phyloP scores from a whole-genome alignment of 768 basidiomycete species.

The Lentinula boryana region DNA sequence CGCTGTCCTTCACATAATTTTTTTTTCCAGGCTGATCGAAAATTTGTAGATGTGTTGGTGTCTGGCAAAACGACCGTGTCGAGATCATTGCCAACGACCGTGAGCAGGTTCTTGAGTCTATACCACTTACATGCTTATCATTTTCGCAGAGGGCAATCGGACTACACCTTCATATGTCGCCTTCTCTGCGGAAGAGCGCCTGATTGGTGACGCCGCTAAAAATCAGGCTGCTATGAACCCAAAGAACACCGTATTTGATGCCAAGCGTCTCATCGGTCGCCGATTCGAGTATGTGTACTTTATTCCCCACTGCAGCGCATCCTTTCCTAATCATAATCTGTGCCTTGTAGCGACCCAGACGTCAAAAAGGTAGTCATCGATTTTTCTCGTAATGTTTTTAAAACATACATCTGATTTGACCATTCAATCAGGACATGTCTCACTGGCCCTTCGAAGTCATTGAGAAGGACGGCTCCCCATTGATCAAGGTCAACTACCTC shows the following conservation, averaged over 20 bases:
- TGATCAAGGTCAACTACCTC: slow-evolving; percentile 95
- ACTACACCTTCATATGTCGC: slow-evolving; percentile 99
- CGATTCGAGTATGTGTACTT: slow-evolving; percentile 73
- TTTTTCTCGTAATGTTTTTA: slow-evolving; percentile 7
- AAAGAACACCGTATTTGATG: slow-evolving; percentile 97
- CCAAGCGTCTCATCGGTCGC: slow-evolving; percentile 97
- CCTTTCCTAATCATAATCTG: not conserved
- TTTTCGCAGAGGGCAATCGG: slow-evolving; percentile 82
- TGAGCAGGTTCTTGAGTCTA: slow-evolving; percentile 31
- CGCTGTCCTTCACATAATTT: slow-evolving; percentile 5
- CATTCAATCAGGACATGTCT: slow-evolving; percentile 64
- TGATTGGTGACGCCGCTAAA: slow-evolving; percentile 98
- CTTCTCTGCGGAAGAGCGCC: slow-evolving; percentile 92
- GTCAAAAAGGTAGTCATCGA: slow-evolving; percentile 68
- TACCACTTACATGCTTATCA: slow-evolving; percentile 6
- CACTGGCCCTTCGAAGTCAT: slow-evolving; percentile 99
- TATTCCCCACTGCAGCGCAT: not conserved
- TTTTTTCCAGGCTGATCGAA: slow-evolving; percentile 15
- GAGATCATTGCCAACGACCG: slow-evolving; percentile 98
- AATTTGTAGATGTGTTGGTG: slow-evolving; percentile 82
- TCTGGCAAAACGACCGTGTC: slow-evolving; percentile 99
- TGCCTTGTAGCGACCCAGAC: slow-evolving; percentile 67
- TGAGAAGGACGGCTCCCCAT: slow-evolving; percentile 94
- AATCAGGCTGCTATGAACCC: slow-evolving; percentile 99
- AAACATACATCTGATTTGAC: not conserved